These are phyloP conservation scores for Coffea eugenioides DNA, from an alignment of 257 asterid genomes.

Conservation along the genomic window DNA sequence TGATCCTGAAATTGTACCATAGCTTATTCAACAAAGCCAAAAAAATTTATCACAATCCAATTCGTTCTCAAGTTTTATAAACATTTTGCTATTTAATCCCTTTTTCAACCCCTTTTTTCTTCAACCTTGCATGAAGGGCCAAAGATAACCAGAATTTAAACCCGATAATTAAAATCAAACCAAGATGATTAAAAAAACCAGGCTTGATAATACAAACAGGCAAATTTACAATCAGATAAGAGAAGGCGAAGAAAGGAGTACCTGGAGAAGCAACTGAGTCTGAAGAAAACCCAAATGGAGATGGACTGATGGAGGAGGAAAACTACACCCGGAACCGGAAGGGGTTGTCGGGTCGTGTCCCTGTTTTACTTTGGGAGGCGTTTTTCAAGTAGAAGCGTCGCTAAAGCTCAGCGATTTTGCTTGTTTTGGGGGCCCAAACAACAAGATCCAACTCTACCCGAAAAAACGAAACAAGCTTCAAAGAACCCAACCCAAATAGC, in stretches of 20 bases:
- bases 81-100: background rate
- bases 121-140: background rate
- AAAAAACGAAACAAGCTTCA: too few relatives aligned
- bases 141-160: background rate
- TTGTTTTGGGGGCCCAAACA: too few relatives aligned
- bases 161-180: background rate
- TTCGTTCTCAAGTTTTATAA: background rate
- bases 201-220: too few relatives aligned
- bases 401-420: too few relatives aligned
- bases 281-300: slow-evolving; percentile 6
- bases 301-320: background rate
- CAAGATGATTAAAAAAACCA: too few relatives aligned
- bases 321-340: too few relatives aligned
- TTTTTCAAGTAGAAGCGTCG: background rate
- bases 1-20: too few relatives aligned
- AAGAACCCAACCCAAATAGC: too few relatives aligned
- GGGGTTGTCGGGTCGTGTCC: background rate
- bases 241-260: background rate
- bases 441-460: too few relatives aligned
- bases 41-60: background rate
- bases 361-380: background rate
- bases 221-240: background rate
- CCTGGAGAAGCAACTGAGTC: slow-evolving; percentile 8
- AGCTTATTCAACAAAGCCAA: background rate
- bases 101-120: background rate